A percentile compares a stretch with the other conserved stretches of the same genome.
These are phyloP conservation scores for Hypoxylon fragiforme DNA, from an alignment of 495 filamentous ascomycete genomes.

Conservation along the genomic window DNA sequence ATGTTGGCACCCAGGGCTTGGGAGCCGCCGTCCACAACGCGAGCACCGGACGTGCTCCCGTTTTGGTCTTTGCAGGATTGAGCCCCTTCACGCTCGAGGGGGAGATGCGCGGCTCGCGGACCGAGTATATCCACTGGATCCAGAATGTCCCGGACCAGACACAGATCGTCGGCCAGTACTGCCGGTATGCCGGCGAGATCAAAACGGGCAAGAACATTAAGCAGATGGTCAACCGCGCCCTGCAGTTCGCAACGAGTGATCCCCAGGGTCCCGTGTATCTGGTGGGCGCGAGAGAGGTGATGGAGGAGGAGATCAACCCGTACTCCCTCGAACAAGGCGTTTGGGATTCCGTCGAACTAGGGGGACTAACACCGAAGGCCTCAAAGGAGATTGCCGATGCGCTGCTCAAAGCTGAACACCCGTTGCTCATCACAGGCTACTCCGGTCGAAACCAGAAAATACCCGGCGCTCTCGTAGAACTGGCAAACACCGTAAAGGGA, in stretches of 20 bases:
- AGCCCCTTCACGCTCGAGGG: slow-evolving; percentile 90
- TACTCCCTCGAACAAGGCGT: slow-evolving; percentile 72
- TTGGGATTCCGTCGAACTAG: slow-evolving; percentile 76
- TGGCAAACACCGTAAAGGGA: slow-evolving; percentile 78
- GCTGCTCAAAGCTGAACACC: slow-evolving; percentile 71
- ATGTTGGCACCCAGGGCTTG: slow-evolving; percentile 89
- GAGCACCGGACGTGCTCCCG: slow-evolving; percentile 79
- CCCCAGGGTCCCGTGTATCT: slow-evolving; percentile 89
- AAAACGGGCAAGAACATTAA: slow-evolving; percentile 93
- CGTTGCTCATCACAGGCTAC: slow-evolving; percentile 83
- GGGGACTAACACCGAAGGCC: slow-evolving; percentile 69
- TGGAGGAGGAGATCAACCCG: slow-evolving; percentile 88
- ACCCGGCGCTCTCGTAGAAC: slow-evolving; percentile 69
- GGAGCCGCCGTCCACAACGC: slow-evolving; percentile 94
- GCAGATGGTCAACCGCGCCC: slow-evolving; percentile 88
- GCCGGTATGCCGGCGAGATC: slow-evolving; percentile 87
- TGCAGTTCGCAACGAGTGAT: slow-evolving; percentile 81
- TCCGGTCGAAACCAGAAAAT: slow-evolving; percentile 73
- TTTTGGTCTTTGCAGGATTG: slow-evolving; percentile 89
- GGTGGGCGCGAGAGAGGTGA: slow-evolving; percentile 79
- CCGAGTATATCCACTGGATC: slow-evolving; percentile 97
- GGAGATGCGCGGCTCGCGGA: slow-evolving; percentile 83
- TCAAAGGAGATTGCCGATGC: slow-evolving; percentile 70
- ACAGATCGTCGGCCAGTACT: slow-evolving; percentile 89
- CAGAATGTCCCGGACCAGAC: slow-evolving; percentile 96